Base-by-base conservation (phyloP, 805 yeast species). In the Kazachstania martiniae region DNA sequence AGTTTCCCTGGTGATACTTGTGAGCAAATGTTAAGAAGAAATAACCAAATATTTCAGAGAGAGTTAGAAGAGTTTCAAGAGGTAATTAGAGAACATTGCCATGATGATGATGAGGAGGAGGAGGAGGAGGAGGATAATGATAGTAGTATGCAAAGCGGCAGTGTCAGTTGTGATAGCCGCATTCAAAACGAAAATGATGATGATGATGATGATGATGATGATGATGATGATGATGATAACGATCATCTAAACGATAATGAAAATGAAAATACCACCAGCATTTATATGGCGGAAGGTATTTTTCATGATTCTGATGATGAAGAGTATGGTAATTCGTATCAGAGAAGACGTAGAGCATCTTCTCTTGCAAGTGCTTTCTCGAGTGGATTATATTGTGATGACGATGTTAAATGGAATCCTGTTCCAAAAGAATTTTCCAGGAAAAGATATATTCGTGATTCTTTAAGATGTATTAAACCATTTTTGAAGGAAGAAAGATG, bases 31-130 rank as follows among this genome's bases (percentile, higher is more conserved):
- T 21, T 33, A 6, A 25, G 28, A 28, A 29, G 30, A 17, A 29
- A 34, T 18, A 34, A 22, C 12, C 21, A 21, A 8, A 30, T 30
- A 2, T 62, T 83, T 30, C 94, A 87, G 37, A 51, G 84, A 12
- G 74, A 68, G 22, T 67, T 72, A 28, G 66, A 95, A 28, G 77
- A 72, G 29, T 56, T 76, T 47, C 94, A 43, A 27, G 34, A 43
- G 16, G 42, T 46, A 7, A 36, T 46, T 4, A 34, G 41, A 12
- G 53, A 42, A 25, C 52, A 39, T 29, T 49, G 35, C 12, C 55
- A 49, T 16, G 53, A 42, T 2, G 53, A 42, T 16, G 43, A 35
- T 21, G 47, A 27, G 16, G 43, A 41, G 1, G 35, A 32, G 9
- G 31, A 32, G 6, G 31, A 22, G 7, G 35, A 32, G 5, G 30